phyloP scores from a whole-genome alignment of 2,329 filamentous ascomycete genomes.

The Colletotrichum higginsianum region DNA sequence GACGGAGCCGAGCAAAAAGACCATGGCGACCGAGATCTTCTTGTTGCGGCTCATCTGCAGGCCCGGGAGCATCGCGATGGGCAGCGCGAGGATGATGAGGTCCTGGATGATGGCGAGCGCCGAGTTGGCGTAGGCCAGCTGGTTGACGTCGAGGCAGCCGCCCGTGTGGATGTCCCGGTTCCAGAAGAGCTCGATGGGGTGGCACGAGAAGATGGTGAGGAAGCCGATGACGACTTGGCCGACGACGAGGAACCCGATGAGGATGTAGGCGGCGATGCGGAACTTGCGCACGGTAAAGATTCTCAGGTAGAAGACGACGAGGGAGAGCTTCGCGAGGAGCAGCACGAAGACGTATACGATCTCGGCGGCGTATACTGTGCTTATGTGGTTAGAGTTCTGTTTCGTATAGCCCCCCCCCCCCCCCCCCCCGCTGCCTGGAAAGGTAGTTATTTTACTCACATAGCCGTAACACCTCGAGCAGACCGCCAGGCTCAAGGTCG shows the following conservation, averaged over 20 bases:
- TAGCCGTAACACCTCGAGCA: slow-evolving; percentile 31
- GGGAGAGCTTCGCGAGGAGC: slow-evolving; percentile 49
- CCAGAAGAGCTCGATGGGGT: slow-evolving; percentile 49
- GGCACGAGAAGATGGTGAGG: slow-evolving; percentile 50
- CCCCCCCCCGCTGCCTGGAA: too few species aligned
- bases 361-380: slow-evolving; percentile 45
- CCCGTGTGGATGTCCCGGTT: slow-evolving; percentile 45
- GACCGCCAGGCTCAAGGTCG: slow-evolving; percentile 33
- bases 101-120: slow-evolving; percentile 64
- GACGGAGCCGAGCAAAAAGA: slow-evolving; percentile 43
- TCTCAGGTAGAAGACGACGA: slow-evolving; percentile 51
- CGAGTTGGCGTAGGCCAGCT: slow-evolving; percentile 67
- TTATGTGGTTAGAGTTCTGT: neutral
- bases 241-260: slow-evolving; percentile 46
- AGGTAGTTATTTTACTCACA: neutral
- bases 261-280: slow-evolving; percentile 46
- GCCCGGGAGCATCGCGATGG: slow-evolving; percentile 68
- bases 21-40: slow-evolving; percentile 53
- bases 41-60: slow-evolving; percentile 68
- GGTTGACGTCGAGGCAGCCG: slow-evolving; percentile 58
- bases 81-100: slow-evolving; percentile 66
- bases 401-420: too few species aligned
- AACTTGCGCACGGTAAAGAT: slow-evolving; percentile 48
- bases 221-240: slow-evolving; percentile 50
- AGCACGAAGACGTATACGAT: slow-evolving; percentile 51